Base-by-base conservation (phyloP, 306 rosid species). In the Vigna radiata region DNA sequence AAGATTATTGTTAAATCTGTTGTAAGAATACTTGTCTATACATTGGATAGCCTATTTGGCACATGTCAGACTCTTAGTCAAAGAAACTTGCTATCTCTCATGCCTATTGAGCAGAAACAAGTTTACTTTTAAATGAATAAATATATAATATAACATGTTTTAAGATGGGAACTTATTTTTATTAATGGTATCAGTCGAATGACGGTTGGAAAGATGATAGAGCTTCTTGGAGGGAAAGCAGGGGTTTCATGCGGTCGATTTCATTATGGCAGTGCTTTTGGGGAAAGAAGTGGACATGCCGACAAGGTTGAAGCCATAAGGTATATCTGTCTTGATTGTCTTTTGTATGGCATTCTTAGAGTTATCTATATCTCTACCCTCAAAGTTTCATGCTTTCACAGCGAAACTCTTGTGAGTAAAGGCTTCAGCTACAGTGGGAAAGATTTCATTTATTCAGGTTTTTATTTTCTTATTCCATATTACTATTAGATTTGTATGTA, bases 161-260 rank as follows among this genome's bases (percentile, higher is more conserved):
- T 15, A 12, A 48, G 33, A 75, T 23, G 23, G 55, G 16, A 76
- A 56, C 70, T 72, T 21, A 54, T 61, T 46, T 37, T 68, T 74
- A 23, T 80, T 33, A 67, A 54, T 74, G 75, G 54, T 73, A 36
- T 88, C 89, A 93, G 98, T 82, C 98, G 98, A 68, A 94, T 94
- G 98, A 94, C 98, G 41, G 97, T 94, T 4, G 98, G 98, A 43
- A 94, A 94, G 89, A 94, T 94, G 98, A 94, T 94, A 75, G 98
- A 92, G 86, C 97, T 94, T 80, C 92, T 94, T 77, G 98, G 98
- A 36, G 90, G 98, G 69, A 94, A 94, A 83, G 96, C 97, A 10
- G 98, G 98, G 76, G 98, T 92, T 80, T 94, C 98, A 25, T 92
- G 96, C 82, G 98, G 98, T 25, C 89, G 84, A 85, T 94, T 92